Percentiles rank a stretch among this genome's conserved stretches.
Conservation (phyloP, 2,329 filamentous ascomycete genomes). For the Penicillium sp. region DNA sequence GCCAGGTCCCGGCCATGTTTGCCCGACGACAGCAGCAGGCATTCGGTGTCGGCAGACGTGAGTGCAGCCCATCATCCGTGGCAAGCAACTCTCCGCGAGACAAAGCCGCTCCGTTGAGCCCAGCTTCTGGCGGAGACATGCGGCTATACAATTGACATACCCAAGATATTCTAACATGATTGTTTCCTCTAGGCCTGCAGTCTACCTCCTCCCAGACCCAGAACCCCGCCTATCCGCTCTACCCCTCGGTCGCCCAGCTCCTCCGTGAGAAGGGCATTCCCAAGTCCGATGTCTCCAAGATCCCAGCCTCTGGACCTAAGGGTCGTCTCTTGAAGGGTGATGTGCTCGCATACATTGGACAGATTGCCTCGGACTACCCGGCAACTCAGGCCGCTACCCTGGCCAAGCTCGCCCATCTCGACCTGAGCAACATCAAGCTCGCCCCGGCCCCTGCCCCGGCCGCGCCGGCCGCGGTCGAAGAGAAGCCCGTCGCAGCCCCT, state of each 20-base stretch:
- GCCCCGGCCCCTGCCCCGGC: conserved; percentile 48
- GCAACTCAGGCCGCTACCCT: conserved; percentile 70
- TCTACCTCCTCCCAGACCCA: conserved; percentile 38
- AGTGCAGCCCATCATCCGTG: conserved; percentile 23
- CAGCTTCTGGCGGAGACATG: not conserved
- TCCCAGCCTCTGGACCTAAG: conserved; percentile 82
- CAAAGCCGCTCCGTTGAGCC: conserved; percentile 1
- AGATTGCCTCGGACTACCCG: conserved; percentile 72
- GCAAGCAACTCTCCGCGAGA: not conserved
- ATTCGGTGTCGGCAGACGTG: conserved; percentile 34
- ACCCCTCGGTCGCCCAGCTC: conserved; percentile 80
- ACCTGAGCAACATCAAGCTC: conserved; percentile 93
- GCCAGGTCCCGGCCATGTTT: conserved; percentile 36
- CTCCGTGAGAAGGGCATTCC: conserved; percentile 77
- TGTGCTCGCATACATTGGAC: conserved; percentile 84
- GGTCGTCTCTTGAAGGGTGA: conserved; percentile 93
- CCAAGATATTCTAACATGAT: conserved; percentile 7
- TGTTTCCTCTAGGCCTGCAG: conserved; percentile 31
- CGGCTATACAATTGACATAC: not conserved
- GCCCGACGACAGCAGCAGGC: conserved; percentile 37
- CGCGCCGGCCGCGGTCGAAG: conserved; percentile 39
- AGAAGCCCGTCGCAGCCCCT: conserved; percentile 29
- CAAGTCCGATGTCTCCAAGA: conserved; percentile 74
- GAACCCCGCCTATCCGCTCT: conserved; percentile 51
- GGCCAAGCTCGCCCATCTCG: conserved; percentile 76